Conservation (phyloP, 2,329 filamentous ascomycete species). For the Chaetomiaceae sp. region DNA sequence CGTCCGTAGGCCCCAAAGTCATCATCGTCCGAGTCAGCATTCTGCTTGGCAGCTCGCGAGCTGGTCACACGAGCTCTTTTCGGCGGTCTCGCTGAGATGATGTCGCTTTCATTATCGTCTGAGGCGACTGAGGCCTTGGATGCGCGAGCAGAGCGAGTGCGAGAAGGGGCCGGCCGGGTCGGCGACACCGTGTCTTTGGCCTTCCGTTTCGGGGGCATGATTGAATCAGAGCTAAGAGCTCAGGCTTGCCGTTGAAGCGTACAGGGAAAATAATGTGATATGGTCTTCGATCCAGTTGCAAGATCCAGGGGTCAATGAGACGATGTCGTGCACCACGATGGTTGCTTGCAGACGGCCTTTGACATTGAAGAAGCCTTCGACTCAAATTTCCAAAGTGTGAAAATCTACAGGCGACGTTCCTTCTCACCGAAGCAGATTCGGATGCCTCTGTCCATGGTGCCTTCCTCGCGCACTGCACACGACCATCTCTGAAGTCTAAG, state of each 20-base stretch:
- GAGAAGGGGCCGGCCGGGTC: neutral
- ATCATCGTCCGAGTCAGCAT: slow-evolving; percentile 13
- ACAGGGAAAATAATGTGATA: no score
- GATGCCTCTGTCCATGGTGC: neutral
- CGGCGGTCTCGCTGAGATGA: neutral
- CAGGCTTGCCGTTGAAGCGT: neutral
- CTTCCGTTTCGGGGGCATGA: slow-evolving; percentile 22
- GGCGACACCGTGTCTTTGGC: slow-evolving; percentile 2
- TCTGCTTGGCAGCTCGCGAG: neutral
- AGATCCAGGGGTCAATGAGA: no score
- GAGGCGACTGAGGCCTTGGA: neutral
- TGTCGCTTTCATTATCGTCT: slow-evolving; percentile 1
- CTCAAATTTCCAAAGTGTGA: no score
- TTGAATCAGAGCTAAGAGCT: neutral
- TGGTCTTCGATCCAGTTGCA: no score
- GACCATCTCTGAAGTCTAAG: neutral
- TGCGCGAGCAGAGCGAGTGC: neutral
- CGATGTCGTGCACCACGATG: no score
- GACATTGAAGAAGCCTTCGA: no score
- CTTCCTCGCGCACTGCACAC: neutral
- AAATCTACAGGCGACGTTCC: no score
- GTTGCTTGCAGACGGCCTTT: no score
- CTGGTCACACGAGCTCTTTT: slow-evolving; percentile 2
- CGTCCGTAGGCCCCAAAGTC: neutral
- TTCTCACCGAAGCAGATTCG: no score